phyloP scores from a whole-genome alignment of 1,284 basidiomycete genomes.

The Takashimella tepidaria region DNA sequence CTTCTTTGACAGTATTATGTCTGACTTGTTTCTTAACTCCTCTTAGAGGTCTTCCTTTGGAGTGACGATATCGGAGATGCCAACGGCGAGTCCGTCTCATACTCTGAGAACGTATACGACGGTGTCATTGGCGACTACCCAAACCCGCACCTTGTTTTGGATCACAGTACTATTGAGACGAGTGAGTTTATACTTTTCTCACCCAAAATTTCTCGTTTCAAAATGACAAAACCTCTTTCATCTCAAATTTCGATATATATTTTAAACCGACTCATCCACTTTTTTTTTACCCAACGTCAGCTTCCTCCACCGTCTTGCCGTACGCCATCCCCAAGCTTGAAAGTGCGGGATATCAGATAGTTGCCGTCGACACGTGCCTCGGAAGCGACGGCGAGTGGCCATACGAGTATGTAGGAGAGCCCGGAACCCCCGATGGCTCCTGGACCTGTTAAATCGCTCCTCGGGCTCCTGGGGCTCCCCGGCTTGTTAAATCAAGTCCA shows the following conservation, averaged over 20 bases:
- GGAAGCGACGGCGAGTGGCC: slow-evolving; percentile 42
- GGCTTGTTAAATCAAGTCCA: too few species aligned
- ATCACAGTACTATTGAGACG: slow-evolving; percentile 30
- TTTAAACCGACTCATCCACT: too few species aligned
- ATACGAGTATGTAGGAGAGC: slow-evolving; percentile 37
- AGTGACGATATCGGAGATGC: slow-evolving; percentile 35
- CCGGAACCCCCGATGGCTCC: slow-evolving; percentile 30
- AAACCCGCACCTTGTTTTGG: slow-evolving; percentile 34
- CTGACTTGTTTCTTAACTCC: background rate
- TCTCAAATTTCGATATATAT: too few species aligned
- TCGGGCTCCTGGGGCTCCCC: too few species aligned
- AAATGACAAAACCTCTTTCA: too few species aligned
- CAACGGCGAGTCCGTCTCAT: slow-evolving; percentile 28
- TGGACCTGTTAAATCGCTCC: slow-evolving; percentile 42
- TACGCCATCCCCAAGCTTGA: slow-evolving; percentile 30
- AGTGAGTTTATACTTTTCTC: too few species aligned
- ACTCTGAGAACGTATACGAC: slow-evolving; percentile 27
- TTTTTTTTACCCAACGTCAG: slow-evolving; percentile 10
- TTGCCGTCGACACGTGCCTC: slow-evolving; percentile 44
- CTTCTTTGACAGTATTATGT: background rate
- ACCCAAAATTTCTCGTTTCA: too few species aligned
- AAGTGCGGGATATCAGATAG: slow-evolving; percentile 39
- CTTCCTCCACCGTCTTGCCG: slow-evolving; percentile 33
- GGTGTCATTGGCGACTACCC: slow-evolving; percentile 27
- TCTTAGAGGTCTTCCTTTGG: slow-evolving; percentile 45